Evolutionary conservation across 345 rosid genomes (phyloP).

Genomic region (Laguncularia racemosa): DNA sequence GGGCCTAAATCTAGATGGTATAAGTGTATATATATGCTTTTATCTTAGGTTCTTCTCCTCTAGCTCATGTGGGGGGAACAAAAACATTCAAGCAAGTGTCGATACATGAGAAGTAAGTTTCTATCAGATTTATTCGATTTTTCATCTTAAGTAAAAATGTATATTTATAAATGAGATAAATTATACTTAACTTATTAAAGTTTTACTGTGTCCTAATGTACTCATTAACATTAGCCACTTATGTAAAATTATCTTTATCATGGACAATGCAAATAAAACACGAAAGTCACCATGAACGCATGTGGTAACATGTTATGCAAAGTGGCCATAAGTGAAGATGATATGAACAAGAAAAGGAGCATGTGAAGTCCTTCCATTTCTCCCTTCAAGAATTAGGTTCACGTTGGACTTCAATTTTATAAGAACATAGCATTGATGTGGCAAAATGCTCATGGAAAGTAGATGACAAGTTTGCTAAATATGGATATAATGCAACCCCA

Average conservation of each 20-base stretch:
- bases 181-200: no score
- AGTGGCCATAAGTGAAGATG: slow-evolving; percentile 2
- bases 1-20: no score
- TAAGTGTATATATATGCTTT: no score
- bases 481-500: slow-evolving; percentile 4
- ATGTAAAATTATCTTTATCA: not conserved
- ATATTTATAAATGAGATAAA: no score
- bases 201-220: not conserved
- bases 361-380: slow-evolving; percentile 25
- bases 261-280: not conserved
- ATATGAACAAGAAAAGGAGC: slow-evolving; percentile 7
- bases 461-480: slow-evolving; percentile 17
- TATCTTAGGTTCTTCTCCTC: no score
- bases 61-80: no score
- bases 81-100: no score
- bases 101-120: no score
- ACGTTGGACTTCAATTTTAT: slow-evolving; percentile 37
- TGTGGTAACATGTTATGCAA: slow-evolving; percentile 7
- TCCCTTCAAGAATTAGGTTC: slow-evolving; percentile 38
- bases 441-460: slow-evolving; percentile 22
- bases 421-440: slow-evolving; percentile 38
- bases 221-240: not conserved
- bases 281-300: slow-evolving; percentile 2
- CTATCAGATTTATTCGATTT: no score
- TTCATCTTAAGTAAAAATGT: no score